Base-by-base conservation (phyloP, 768 basidiomycete genomes). In the Psilocybe sp. region DNA sequence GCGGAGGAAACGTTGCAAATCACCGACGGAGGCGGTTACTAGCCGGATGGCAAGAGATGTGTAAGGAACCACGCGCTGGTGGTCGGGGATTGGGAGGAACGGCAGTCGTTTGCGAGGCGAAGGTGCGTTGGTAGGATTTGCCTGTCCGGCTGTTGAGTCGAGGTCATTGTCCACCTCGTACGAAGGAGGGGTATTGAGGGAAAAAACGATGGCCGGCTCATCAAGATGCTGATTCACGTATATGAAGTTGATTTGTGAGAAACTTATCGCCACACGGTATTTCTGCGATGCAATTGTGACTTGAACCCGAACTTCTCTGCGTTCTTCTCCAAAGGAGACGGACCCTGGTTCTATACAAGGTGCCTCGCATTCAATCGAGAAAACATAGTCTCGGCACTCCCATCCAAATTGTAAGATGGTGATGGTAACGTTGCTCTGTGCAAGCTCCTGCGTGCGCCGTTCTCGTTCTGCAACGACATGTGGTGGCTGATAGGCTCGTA, bases 291-390 rank as follows among this genome's bases (percentile, higher is more conserved):
- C 33, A 14, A 56, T 51, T 13, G 47, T 34, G n/a, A 75, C 59
- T 19, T 53, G 59, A 39, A 84, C 64, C 6, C 73, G 71, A 14
- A 83, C 61, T 55, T 82, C 78, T 45, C 80, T 67, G 40, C 71
- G 68, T 28, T 80, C 73, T 1, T 68, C 59, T 42, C 71, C 60
- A 51, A 77, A 81, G 32, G 44, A 43, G 20, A 83, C 55, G 12
- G 40, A 20, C 14, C 70, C 69, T 20, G 47, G 34, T 9, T 49
- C 48, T 39, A 40, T 36, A 40, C 63, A 67, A 7, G 37, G n/a
- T 19, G 68, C 63, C 63, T 81, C 79, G 73, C 77, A 82, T 63
- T 87, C 84, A 38, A 78, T 62, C 13, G 85, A 88, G 51, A 79
- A 75, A 0, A 73, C 69, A 4, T 67, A 61, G 56, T 83, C 82